These are phyloP conservation scores for Apiotrichum sp. DNA, from an alignment of 1,284 basidiomycete genomes.

Conservation along the genomic window DNA sequence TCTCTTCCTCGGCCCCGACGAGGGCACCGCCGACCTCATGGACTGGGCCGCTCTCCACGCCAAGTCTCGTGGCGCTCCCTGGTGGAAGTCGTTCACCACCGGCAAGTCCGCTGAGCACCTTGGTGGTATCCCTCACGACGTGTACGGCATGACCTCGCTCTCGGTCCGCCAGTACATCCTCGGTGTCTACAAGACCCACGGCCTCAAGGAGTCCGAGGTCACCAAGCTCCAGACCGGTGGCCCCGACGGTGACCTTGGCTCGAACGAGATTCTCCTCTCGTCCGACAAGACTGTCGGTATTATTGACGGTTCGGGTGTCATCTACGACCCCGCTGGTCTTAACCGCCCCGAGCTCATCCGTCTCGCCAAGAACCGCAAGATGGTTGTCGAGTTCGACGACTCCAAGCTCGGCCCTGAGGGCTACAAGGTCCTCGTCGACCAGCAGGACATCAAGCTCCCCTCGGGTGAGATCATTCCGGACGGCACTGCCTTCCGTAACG, in stretches of 20 bases:
- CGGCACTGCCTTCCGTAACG: conserved; percentile 93
- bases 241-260: conserved; percentile 91
- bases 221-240: conserved; percentile 99
- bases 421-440: conserved; percentile 88
- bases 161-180: conserved; percentile 94
- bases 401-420: conserved; percentile 86
- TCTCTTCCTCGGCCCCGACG: conserved; percentile 97
- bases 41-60: conserved; percentile 86
- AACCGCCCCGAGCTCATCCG: conserved; percentile 79
- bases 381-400: conserved; percentile 74
- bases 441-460: conserved; percentile 85
- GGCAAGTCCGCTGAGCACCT: conserved; percentile 90
- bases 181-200: conserved; percentile 91
- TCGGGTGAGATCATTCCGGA: conserved; percentile 88
- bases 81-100: conserved; percentile 94
- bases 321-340: conserved; percentile 82
- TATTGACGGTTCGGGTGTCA: conserved; percentile 94
- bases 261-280: conserved; percentile 89
- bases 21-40: conserved; percentile 95
- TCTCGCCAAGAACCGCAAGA: conserved; percentile 78
- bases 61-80: conserved; percentile 51
- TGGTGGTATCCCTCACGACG: conserved; percentile 63
- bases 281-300: conserved; percentile 92
- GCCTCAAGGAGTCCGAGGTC: conserved; percentile 90
- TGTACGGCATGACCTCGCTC: conserved; percentile 60